Conservation (phyloP, 2,329 filamentous ascomycete species). For the Plenodomus lindquistii region DNA sequence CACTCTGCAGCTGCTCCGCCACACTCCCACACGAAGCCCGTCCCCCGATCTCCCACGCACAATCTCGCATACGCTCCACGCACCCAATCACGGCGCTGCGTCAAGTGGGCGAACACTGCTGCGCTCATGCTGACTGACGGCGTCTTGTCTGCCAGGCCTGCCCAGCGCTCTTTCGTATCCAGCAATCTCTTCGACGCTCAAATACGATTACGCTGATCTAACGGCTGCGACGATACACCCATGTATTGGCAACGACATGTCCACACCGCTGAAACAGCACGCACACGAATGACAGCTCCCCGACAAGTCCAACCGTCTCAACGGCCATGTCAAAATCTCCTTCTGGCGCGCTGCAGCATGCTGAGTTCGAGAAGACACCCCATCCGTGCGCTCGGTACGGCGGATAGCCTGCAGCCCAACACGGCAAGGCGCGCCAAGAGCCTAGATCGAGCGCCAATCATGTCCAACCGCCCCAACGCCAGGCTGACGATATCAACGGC, state of each 20-base stretch:
- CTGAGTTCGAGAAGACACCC: conserved; percentile 11
- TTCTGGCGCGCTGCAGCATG: conserved; percentile 10
- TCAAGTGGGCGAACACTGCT: conserved; percentile 3
- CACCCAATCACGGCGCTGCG: conserved; percentile 9
- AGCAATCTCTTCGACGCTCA: background rate
- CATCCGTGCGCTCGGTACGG: conserved; percentile 16
- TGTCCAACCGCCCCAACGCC: background rate
- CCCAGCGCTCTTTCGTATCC: conserved; percentile 7
- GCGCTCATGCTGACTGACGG: conserved; percentile 10
- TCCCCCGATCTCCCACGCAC: conserved; percentile 9
- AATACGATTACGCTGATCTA: background rate
- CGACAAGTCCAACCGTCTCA: background rate
- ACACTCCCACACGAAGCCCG: conserved; percentile 16
- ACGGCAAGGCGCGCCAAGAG: conserved; percentile 2
- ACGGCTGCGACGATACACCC: background rate
- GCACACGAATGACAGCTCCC: background rate
- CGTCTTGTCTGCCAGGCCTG: conserved; percentile 4
- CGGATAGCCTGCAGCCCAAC: conserved; percentile 10
- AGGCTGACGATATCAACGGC: conserved; percentile 4
- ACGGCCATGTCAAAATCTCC: conserved; percentile 3
- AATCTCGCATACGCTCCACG: conserved; percentile 9
- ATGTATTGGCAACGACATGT: too few relatives aligned
- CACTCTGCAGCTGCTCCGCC: conserved; percentile 23
- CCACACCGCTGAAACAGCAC: background rate
- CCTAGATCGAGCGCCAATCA: conserved; percentile 6